Base-by-base conservation (phyloP, 352 stramenopile genomes). In the Pythium aquatile region DNA sequence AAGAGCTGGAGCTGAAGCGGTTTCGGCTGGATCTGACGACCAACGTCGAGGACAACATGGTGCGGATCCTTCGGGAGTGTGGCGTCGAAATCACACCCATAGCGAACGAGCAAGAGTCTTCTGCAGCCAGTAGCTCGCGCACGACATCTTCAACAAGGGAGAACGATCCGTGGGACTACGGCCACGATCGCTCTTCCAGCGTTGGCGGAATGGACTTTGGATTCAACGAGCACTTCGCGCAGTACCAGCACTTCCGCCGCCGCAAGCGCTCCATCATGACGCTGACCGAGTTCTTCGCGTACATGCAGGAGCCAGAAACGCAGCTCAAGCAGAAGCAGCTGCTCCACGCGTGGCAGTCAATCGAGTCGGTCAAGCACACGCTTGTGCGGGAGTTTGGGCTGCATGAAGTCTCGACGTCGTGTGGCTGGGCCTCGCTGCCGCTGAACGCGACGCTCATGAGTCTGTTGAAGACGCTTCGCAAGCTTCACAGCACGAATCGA, bases 401-500 rank as follows among this genome's bases (percentile, higher is more conserved):
- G 29, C 53, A 69, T 2, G 74, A 88, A 37, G 58, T 90, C 24
- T 11, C 66, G 20, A 78, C 71, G 30, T 85, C 77, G 52, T 90
- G 81, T 26, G 78, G 76, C 10, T 90, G 81, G 81, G 77, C 78
- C 20, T 77, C 81, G 0, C 59, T 88, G 47, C 78, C 83, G n/a
- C 58, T 90, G 20, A 88, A 88, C 29, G 78, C 75, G 54, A 82
- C 78, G 14, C 53, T 79, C 13, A 80, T 90, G 75, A 76, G 79
- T 48, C 69, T 90, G 47, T 69, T 84, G 14, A 77, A 87, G 60
- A 87, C 75, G 5, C 66, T 90, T 6, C 78, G 78, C 33, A 83
- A 87, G 60, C n/a, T 67, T 3, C 42, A 30, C 1, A 35, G 33
- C 17, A 17, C 55, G 6, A 28, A 24, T 24, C 17, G 30, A 16